Evolutionary conservation across 495 filamentous ascomycete genomes (phyloP).

Genomic region (Diplogelasinospora grovesii): DNA sequence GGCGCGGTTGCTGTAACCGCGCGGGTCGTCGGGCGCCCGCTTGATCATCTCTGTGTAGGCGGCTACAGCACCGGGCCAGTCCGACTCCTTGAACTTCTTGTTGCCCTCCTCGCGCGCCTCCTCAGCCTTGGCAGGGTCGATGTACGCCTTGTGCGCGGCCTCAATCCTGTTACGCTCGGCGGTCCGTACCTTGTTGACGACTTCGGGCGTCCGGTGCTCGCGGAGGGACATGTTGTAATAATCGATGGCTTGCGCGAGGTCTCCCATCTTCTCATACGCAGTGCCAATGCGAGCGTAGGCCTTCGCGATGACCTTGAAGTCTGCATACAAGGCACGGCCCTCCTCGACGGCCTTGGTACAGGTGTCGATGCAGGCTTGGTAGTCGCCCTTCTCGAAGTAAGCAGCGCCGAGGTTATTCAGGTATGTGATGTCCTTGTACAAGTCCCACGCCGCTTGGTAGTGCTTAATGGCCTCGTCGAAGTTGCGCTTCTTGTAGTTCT

Average conservation of each 20-base stretch:
- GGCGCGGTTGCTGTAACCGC: slow-evolving; percentile 94
- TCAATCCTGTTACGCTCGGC: slow-evolving; percentile 85
- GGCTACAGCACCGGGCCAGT: slow-evolving; percentile 93
- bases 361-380: slow-evolving; percentile 72
- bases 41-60: slow-evolving; percentile 98
- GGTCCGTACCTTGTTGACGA: slow-evolving; percentile 85
- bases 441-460: slow-evolving; percentile 91
- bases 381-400: slow-evolving; percentile 92
- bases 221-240: slow-evolving; percentile 90
- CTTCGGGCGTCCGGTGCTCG: slow-evolving; percentile 93
- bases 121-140: slow-evolving; percentile 87
- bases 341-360: slow-evolving; percentile 87
- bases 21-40: slow-evolving; percentile 84
- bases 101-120: slow-evolving; percentile 93
- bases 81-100: slow-evolving; percentile 89
- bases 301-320: slow-evolving; percentile 97
- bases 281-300: slow-evolving; percentile 88
- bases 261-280: slow-evolving; percentile 81
- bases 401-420: slow-evolving; percentile 94
- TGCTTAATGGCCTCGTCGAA: slow-evolving; percentile 93
- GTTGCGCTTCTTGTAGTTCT: slow-evolving; percentile 95
- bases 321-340: slow-evolving; percentile 76
- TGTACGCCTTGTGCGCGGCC: slow-evolving; percentile 68
- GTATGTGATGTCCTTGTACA: slow-evolving; percentile 94
- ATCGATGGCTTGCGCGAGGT: slow-evolving; percentile 75